Evolutionary conservation across 495 filamentous ascomycete species (phyloP).

Genomic region (Lichina pygmaea): DNA sequence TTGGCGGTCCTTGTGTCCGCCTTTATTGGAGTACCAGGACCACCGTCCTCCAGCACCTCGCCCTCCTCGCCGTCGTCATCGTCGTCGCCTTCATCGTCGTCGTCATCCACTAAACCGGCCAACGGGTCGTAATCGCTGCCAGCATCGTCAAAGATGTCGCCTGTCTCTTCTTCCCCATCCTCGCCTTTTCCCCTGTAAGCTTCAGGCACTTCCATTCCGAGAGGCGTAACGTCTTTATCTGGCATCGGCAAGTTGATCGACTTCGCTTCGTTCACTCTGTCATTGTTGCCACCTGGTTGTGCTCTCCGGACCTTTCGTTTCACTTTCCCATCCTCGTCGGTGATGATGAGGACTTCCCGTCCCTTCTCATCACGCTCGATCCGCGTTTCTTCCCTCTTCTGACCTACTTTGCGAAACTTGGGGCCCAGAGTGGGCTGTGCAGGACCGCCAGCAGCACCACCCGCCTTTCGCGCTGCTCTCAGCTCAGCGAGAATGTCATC

Average conservation of each 20-base stretch:
- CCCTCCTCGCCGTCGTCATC: slow-evolving; percentile 1
- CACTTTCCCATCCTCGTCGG: slow-evolving; percentile 65
- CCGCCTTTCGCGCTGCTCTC: slow-evolving; percentile 38
- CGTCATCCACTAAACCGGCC: slow-evolving; percentile 33
- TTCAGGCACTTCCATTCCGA: slow-evolving; percentile 59
- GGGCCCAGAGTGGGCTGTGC: slow-evolving; percentile 33
- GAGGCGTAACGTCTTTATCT: slow-evolving; percentile 32
- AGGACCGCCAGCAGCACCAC: slow-evolving; percentile 17
- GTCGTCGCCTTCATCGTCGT: slow-evolving; percentile 16
- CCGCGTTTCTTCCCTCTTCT: slow-evolving; percentile 27
- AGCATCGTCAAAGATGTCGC: slow-evolving; percentile 67
- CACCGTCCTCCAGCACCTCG: too few species aligned
- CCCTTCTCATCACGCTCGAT: slow-evolving; percentile 53
- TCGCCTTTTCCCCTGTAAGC: slow-evolving; percentile 14
- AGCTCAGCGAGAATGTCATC: slow-evolving; percentile 66
- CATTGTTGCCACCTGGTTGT: slow-evolving; percentile 8
- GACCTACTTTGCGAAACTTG: slow-evolving; percentile 61
- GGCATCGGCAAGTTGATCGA: slow-evolving; percentile 29
- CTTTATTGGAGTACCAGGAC: too few species aligned
- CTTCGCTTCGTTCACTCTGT: slow-evolving; percentile 10
- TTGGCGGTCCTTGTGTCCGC: too few species aligned
- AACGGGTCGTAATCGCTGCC: slow-evolving; percentile 77
- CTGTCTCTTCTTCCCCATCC: slow-evolving; percentile 24
- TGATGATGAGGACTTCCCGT: slow-evolving; percentile 59
- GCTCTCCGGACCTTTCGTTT: slow-evolving; percentile 53